phyloP scores from a whole-genome alignment of 2,329 filamentous ascomycete species.

The Claviceps sp. region DNA sequence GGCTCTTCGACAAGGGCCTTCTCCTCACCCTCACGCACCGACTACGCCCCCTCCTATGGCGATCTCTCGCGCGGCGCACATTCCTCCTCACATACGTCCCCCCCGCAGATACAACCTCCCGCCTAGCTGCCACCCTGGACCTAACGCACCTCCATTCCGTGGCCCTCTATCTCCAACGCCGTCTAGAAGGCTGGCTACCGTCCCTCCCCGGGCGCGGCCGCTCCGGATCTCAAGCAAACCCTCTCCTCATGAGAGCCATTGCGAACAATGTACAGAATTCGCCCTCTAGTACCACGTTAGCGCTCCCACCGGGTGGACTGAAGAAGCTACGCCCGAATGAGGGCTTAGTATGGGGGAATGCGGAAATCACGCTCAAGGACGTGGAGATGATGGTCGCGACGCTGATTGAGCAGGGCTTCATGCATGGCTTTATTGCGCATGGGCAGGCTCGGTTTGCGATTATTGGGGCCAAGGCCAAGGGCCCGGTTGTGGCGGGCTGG shows the following conservation, averaged over 20 bases:
- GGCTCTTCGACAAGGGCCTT: constrained; percentile 65
- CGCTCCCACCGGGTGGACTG: constrained; percentile 31
- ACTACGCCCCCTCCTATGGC: constrained; percentile 72
- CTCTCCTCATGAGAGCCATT: constrained; percentile 38
- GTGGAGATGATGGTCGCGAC: constrained; percentile 68
- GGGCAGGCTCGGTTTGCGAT: constrained; percentile 67
- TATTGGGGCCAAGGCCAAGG: constrained; percentile 56
- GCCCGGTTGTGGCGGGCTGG: constrained; percentile 58
- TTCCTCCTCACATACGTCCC: constrained; percentile 70
- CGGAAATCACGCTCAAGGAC: constrained; percentile 44
- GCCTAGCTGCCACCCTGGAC: constrained; percentile 61
- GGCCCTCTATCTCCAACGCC: constrained; percentile 51
- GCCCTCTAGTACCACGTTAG: constrained; percentile 27
- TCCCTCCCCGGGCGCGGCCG: constrained; percentile 15
- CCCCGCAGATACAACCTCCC: constrained; percentile 39
- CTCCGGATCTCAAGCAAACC: constrained; percentile 29
- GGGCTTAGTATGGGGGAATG: constrained; percentile 51
- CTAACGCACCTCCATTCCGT: constrained; percentile 53
- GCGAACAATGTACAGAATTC: constrained; percentile 29
- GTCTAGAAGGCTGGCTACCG: constrained; percentile 44
- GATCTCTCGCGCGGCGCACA: constrained; percentile 62
- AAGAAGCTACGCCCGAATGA: constrained; percentile 41
- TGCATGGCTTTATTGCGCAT: constrained; percentile 77
- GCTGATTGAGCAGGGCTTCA: constrained; percentile 65
- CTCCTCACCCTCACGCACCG: constrained; percentile 64